These are phyloP conservation scores for Zangia roseola DNA, from an alignment of 768 basidiomycete species.

Conservation along the genomic window DNA sequence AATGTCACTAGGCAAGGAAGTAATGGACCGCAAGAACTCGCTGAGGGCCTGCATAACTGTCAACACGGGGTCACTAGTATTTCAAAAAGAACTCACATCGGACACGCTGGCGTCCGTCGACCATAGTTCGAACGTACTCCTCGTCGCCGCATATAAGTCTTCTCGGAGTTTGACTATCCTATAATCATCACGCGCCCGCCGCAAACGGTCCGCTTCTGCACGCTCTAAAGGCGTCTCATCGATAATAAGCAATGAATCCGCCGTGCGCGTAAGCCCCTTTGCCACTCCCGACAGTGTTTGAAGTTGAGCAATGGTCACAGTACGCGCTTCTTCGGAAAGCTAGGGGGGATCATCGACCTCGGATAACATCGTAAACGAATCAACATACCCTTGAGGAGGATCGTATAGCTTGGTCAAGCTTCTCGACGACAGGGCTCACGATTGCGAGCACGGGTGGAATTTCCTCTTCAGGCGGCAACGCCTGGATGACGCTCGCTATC, in stretches of 20 bases:
- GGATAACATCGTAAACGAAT: background rate
- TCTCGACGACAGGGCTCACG: slow-evolving; percentile 69
- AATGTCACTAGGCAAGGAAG: slow-evolving; percentile 70
- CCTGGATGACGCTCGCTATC: slow-evolving; percentile 92
- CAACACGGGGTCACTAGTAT: background rate
- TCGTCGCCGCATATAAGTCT: slow-evolving; percentile 59
- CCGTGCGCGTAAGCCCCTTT: slow-evolving; percentile 78
- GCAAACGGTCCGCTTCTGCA: slow-evolving; percentile 53
- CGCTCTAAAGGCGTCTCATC: slow-evolving; percentile 55
- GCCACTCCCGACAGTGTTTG: slow-evolving; percentile 84
- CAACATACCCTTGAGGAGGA: slow-evolving; percentile 50
- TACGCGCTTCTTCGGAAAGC: slow-evolving; percentile 73
- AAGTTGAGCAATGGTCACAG: slow-evolving; percentile 65
- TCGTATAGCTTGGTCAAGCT: slow-evolving; percentile 60
- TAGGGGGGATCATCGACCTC: slow-evolving; percentile 22
- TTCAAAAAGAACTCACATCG: slow-evolving; percentile 53
- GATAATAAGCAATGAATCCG: slow-evolving; percentile 63
- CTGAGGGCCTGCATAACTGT: slow-evolving; percentile 58
- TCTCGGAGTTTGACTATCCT: slow-evolving; percentile 63
- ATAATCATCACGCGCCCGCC: slow-evolving; percentile 60
- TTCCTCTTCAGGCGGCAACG: slow-evolving; percentile 74
- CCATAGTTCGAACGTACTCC: slow-evolving; percentile 70
- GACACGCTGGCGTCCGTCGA: slow-evolving; percentile 74
- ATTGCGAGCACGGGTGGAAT: slow-evolving; percentile 80
- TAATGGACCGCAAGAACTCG: slow-evolving; percentile 84